A percentile compares a stretch with the other conserved stretches of the same genome.
phyloP scores from a whole-genome alignment of 2,329 filamentous ascomycete genomes.

The Epichloe sibirici region DNA sequence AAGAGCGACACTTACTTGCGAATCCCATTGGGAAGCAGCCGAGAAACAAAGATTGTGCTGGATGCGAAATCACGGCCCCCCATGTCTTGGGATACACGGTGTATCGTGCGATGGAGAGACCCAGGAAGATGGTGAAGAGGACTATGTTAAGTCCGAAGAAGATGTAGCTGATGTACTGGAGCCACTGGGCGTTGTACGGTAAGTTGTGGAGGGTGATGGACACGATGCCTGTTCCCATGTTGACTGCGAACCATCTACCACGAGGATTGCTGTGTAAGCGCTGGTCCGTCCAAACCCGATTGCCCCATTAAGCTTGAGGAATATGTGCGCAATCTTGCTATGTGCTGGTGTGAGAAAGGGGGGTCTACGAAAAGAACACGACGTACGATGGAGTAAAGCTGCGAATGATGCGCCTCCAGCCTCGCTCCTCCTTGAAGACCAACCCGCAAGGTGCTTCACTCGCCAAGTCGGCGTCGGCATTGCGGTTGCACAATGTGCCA shows the following conservation, averaged over 20 bases:
- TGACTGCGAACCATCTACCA: conserved; percentile 44
- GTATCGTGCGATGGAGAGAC: conserved; percentile 48
- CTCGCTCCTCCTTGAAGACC: conserved; percentile 17
- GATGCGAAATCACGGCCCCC: conserved; percentile 52
- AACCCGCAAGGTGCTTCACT: conserved; percentile 15
- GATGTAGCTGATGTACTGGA: conserved; percentile 45
- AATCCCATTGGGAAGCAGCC: conserved; percentile 59
- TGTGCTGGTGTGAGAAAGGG: background rate
- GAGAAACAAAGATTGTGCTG: conserved; percentile 55
- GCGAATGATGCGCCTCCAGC: conserved; percentile 34
- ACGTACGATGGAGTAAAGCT: conserved; percentile 44
- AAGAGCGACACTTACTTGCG: conserved; percentile 29
- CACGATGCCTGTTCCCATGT: conserved; percentile 58
- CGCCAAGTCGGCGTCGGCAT: background rate
- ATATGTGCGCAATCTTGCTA: too few relatives aligned
- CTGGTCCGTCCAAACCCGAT: background rate
- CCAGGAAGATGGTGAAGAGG: conserved; percentile 42
- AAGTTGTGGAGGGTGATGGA: conserved; percentile 49
- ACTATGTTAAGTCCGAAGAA: conserved; percentile 49
- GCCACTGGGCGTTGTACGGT: conserved; percentile 45
- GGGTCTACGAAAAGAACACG: background rate
- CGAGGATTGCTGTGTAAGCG: background rate
- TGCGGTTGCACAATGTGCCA: background rate
- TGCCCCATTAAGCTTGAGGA: too few relatives aligned
- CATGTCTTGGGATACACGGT: conserved; percentile 54